Conservation (phyloP, 208 protist species). For the Leishmania mexicana region DNA sequence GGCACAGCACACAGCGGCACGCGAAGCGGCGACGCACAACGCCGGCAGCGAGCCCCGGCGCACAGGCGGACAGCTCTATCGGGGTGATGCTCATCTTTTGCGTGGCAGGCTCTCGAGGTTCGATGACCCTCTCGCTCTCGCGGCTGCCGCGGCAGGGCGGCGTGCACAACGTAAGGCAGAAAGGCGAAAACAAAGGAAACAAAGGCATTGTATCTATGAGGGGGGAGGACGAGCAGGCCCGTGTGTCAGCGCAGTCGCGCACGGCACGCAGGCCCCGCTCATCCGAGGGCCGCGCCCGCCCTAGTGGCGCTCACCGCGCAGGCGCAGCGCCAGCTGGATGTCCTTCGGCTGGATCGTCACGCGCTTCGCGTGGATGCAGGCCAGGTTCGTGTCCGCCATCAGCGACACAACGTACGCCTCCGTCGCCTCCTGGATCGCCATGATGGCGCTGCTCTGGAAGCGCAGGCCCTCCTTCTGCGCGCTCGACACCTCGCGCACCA, state of each 20-base stretch:
- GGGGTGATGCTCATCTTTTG: too few species aligned
- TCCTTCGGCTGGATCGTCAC: conserved; percentile 88
- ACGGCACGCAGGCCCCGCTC: not conserved
- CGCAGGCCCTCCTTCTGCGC: conserved; percentile 78
- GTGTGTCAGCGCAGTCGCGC: not conserved
- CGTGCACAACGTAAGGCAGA: too few species aligned
- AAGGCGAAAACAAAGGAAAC: conserved; percentile 10
- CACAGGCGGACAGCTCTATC: not conserved
- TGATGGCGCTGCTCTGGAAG: conserved; percentile 86
- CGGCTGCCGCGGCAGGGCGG: too few species aligned
- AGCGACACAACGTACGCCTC: conserved; percentile 89
- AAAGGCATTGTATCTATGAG: conserved; percentile 20
- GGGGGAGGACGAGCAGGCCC: not conserved
- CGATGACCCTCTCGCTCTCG: too few species aligned
- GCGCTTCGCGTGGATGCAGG: conserved; percentile 84
- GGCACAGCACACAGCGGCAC: not conserved
- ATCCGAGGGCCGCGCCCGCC: not conserved
- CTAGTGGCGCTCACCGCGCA: conserved; percentile 14
- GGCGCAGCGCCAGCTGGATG: conserved; percentile 38
- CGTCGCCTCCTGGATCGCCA: conserved; percentile 89
- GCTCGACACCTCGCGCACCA: conserved; percentile 44
- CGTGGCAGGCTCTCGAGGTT: too few species aligned
- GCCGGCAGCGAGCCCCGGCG: not conserved
- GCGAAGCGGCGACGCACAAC: not conserved
- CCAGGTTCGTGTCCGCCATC: conserved; percentile 92